Conservation (phyloP, 1,139 yeast genomes). For the Zygosaccharomyces sapae region DNA sequence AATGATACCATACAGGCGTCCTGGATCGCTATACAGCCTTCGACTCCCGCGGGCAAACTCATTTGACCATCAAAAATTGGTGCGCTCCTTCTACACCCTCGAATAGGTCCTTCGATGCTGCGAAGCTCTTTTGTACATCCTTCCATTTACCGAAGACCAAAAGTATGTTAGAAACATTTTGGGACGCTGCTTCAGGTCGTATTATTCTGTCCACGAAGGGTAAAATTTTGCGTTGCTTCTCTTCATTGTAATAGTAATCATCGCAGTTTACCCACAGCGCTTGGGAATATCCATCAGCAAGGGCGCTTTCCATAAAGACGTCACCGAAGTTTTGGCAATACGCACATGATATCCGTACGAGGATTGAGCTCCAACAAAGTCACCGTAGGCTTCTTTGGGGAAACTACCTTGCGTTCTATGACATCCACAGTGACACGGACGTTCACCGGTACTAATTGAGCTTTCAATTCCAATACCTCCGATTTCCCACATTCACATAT, state of each 20-base stretch:
- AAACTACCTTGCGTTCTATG: slow-evolving; percentile 56
- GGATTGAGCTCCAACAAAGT: slow-evolving; percentile 49
- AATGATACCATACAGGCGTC: slow-evolving; percentile 66
- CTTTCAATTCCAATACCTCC: slow-evolving; percentile 51
- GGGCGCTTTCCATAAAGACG: slow-evolving; percentile 66
- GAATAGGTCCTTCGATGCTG: slow-evolving; percentile 44
- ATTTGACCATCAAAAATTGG: slow-evolving; percentile 65
- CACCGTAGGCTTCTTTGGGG: slow-evolving; percentile 68
- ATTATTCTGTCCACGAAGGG: slow-evolving; percentile 24
- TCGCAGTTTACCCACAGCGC: slow-evolving; percentile 65
- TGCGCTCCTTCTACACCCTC: slow-evolving; percentile 52
- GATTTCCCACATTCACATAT: slow-evolving; percentile 64
- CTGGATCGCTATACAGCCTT: slow-evolving; percentile 45
- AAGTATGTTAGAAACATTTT: slow-evolving; percentile 40
- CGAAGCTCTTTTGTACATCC: slow-evolving; percentile 52
- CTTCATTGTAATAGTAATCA: slow-evolving; percentile 47
- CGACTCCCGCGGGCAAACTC: slow-evolving; percentile 51
- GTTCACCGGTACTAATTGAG: slow-evolving; percentile 66
- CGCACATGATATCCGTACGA: slow-evolving; percentile 77
- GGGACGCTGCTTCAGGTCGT: slow-evolving; percentile 6
- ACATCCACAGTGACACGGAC: slow-evolving; percentile 79
- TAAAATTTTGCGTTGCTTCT: slow-evolving; percentile 22
- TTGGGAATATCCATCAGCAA: slow-evolving; percentile 65
- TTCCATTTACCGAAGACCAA: slow-evolving; percentile 62
- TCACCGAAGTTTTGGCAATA: slow-evolving; percentile 57